phyloP scores from a whole-genome alignment of 352 stramenopile species.

The Phytophthora cryptogea region DNA sequence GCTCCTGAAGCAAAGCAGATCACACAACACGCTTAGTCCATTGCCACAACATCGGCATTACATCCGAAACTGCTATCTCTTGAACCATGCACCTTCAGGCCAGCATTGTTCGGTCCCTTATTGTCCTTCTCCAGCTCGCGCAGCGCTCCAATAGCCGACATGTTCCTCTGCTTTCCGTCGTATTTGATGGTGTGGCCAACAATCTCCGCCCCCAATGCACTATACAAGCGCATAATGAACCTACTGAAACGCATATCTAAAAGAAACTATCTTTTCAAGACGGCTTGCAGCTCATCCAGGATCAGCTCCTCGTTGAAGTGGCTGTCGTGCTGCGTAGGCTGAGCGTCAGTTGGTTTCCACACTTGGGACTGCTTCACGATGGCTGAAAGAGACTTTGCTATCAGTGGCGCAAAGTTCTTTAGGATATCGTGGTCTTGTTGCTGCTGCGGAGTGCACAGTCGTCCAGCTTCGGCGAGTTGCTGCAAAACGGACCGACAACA shows the following conservation, averaged over 20 bases:
- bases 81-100: constrained; percentile 49
- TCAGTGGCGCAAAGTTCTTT: constrained; percentile 52
- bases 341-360: not conserved
- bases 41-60: not conserved
- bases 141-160: constrained; percentile 84
- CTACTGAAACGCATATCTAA: constrained; percentile 5
- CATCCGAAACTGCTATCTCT: not conserved
- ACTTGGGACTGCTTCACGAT: constrained; percentile 38
- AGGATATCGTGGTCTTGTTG: constrained; percentile 57
- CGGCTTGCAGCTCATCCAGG: constrained; percentile 31
- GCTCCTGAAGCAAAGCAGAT: constrained; percentile 39
- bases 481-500: constrained; percentile 53
- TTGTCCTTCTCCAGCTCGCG: constrained; percentile 88
- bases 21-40: constrained; percentile 15
- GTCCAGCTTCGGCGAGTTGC: constrained; percentile 47
- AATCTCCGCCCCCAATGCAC: constrained; percentile 22
- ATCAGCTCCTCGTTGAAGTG: constrained; percentile 33
- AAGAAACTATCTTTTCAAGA: constrained; percentile 25
- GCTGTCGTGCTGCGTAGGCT: not conserved
- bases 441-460: constrained; percentile 56
- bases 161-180: constrained; percentile 36
- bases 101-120: constrained; percentile 61
- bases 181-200: constrained; percentile 44
- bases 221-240: constrained; percentile 23
- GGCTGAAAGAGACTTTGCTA: constrained; percentile 51